These are phyloP conservation scores for Maudiozyma saulgeensis DNA, from an alignment of 805 yeast genomes.

Conservation along the genomic window DNA sequence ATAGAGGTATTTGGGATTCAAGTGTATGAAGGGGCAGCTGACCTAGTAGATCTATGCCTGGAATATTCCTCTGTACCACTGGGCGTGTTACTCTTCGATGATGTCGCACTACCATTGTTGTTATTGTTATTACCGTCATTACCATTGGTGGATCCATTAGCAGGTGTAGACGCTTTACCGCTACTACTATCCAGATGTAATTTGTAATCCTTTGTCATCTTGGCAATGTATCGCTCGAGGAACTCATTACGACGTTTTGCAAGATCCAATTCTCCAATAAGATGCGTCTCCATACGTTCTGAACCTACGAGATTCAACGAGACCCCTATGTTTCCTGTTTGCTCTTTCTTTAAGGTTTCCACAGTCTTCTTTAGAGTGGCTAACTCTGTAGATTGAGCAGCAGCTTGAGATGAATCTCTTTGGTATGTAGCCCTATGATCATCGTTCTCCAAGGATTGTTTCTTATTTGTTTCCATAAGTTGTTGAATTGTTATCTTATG, in stretches of 20 bases:
- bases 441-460: conserved; percentile 19
- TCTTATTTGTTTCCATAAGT: conserved; percentile 7
- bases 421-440: conserved; percentile 37
- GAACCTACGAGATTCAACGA: conserved; percentile 16
- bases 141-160: background rate
- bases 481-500: background rate
- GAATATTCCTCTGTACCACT: background rate
- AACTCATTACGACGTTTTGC: conserved; percentile 12
- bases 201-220: conserved; percentile 6
- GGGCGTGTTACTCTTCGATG: background rate
- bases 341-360: conserved; percentile 21
- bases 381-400: conserved; percentile 30
- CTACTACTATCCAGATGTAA: background rate
- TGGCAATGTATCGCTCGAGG: conserved; percentile 15
- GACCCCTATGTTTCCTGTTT: conserved; percentile 29
- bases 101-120: background rate
- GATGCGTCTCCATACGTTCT: conserved; percentile 5
- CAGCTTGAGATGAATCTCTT: conserved; percentile 37
- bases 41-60: conserved; percentile 17
- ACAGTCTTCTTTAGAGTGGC: conserved; percentile 24
- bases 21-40: conserved; percentile 12
- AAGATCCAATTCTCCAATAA: conserved; percentile 9
- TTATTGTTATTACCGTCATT: background rate
- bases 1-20: background rate
- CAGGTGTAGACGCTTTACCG: background rate